Percentiles rank a stretch among this genome's conserved stretches.
Conservation (phyloP, 2,329 filamentous ascomycete genomes). For the Hypocrella siamensis region DNA sequence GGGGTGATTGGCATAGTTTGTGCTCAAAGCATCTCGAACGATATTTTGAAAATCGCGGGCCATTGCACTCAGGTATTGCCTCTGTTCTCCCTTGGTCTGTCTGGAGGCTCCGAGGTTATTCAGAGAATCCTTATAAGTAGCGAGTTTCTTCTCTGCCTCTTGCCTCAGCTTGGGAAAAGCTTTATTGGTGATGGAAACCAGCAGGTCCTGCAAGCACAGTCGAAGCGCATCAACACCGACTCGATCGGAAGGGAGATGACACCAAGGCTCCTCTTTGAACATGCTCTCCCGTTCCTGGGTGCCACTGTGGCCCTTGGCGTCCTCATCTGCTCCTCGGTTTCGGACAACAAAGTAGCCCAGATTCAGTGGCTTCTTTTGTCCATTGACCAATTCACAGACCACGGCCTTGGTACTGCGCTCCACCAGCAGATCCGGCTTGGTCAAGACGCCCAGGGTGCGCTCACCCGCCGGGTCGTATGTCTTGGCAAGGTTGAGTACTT, state of each 20-base stretch:
- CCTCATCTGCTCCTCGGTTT: constrained; percentile 29
- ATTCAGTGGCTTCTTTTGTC: constrained; percentile 22
- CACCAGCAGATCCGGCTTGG: constrained; percentile 41
- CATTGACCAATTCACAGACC: constrained; percentile 24
- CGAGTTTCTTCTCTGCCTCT: constrained; percentile 11
- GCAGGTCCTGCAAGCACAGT: constrained; percentile 17
- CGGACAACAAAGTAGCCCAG: constrained; percentile 34
- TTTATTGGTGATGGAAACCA: constrained; percentile 23
- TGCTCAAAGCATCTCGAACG: constrained; percentile 1
- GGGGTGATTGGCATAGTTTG: not conserved
- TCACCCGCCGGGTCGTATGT: constrained; percentile 21
- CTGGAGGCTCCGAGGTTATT: not conserved
- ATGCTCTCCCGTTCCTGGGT: constrained; percentile 15
- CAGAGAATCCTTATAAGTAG: not conserved
- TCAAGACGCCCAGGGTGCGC: constrained; percentile 33
- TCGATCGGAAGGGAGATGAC: constrained; percentile 6
- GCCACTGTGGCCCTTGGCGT: constrained; percentile 10
- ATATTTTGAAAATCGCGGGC: constrained; percentile 1
- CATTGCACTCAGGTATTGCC: constrained; percentile 1
- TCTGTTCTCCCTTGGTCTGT: constrained; percentile 1
- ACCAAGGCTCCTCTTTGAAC: constrained; percentile 22
- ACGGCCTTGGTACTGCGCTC: constrained; percentile 22
- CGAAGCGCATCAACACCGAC: constrained; percentile 21
- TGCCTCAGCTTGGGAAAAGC: constrained; percentile 19
- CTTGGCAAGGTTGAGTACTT: constrained; percentile 20